phyloP scores from a whole-genome alignment of 2,329 filamentous ascomycete species.

The Pleomassaria siparia region DNA sequence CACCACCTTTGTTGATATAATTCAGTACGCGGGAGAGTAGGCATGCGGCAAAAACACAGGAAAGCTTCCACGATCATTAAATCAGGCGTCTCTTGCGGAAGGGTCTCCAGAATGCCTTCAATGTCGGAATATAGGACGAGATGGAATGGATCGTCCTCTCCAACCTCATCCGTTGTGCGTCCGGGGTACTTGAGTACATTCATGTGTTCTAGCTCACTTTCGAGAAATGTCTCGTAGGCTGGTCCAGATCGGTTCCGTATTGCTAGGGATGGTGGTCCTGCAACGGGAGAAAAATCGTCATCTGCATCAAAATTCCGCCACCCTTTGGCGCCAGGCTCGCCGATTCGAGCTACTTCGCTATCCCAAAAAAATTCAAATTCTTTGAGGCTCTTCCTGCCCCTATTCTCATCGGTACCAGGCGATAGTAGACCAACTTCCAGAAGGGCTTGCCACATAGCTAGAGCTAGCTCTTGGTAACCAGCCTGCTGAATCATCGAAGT shows the following conservation, averaged over 20 bases:
- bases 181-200: slow-evolving; percentile 63
- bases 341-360: slow-evolving; percentile 75
- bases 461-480: slow-evolving; percentile 75
- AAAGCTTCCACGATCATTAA: slow-evolving; percentile 68
- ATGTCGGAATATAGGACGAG: slow-evolving; percentile 81
- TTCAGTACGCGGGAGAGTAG: slow-evolving; percentile 48
- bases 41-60: slow-evolving; percentile 48
- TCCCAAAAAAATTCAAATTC: slow-evolving; percentile 81
- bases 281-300: slow-evolving; percentile 9
- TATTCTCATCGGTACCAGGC: not conserved
- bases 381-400: not conserved
- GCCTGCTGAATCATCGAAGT: slow-evolving; percentile 74
- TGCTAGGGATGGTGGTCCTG: slow-evolving; percentile 4
- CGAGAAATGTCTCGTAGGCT: slow-evolving; percentile 28
- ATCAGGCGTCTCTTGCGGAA: slow-evolving; percentile 40
- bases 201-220: slow-evolving; percentile 57
- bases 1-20: slow-evolving; percentile 41
- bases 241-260: slow-evolving; percentile 11
- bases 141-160: slow-evolving; percentile 79
- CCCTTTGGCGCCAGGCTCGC: slow-evolving; percentile 69
- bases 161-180: slow-evolving; percentile 71
- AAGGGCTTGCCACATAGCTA: slow-evolving; percentile 80
- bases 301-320: slow-evolving; percentile 60
- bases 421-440: slow-evolving; percentile 66
- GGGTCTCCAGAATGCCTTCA: slow-evolving; percentile 58